phyloP scores from a whole-genome alignment of 768 basidiomycete species.

The Sporobolomyces pararoseus region DNA sequence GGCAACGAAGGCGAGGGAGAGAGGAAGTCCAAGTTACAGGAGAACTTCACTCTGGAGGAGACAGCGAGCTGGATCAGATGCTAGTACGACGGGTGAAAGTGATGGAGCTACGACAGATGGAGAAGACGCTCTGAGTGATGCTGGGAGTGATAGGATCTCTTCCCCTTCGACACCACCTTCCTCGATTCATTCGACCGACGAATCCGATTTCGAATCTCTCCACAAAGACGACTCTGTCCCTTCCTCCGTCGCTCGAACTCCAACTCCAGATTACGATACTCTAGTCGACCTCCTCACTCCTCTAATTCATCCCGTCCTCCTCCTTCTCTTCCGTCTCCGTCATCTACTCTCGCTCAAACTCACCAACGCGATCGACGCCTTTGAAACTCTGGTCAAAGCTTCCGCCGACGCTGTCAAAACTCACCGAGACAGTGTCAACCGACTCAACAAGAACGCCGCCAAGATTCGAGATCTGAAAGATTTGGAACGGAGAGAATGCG shows the following conservation, averaged over 20 bases:
- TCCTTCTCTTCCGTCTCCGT: conserved; percentile 17
- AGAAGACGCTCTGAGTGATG: not conserved
- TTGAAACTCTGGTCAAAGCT: conserved; percentile 22
- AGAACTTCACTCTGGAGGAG: conserved; percentile 15
- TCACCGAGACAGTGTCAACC: conserved; percentile 3
- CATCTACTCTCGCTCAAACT: conserved; percentile 5
- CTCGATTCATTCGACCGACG: conserved; percentile 16
- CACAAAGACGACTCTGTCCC: not conserved
- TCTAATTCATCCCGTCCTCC: conserved; percentile 24
- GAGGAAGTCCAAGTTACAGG: conserved; percentile 5
- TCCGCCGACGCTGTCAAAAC: conserved; percentile 23
- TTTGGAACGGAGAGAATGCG: conserved; percentile 14
- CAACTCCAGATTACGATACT: not conserved
- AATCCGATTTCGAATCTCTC: conserved; percentile 4
- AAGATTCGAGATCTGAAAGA: conserved; percentile 24
- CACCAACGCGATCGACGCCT: conserved; percentile 6
- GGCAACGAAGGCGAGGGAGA: conserved; percentile 9
- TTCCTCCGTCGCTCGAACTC: not conserved
- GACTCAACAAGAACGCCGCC: not conserved
- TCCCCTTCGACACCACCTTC: conserved; percentile 30
- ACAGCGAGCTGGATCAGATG: not conserved
- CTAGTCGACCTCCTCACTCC: conserved; percentile 4
- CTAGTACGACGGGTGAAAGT: not conserved
- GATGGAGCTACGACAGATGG: conserved; percentile 12
- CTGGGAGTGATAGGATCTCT: conserved; percentile 17